These are phyloP conservation scores for Apiotrichum domesticum DNA, from an alignment of 1,284 basidiomycete genomes.

Conservation along the genomic window DNA sequence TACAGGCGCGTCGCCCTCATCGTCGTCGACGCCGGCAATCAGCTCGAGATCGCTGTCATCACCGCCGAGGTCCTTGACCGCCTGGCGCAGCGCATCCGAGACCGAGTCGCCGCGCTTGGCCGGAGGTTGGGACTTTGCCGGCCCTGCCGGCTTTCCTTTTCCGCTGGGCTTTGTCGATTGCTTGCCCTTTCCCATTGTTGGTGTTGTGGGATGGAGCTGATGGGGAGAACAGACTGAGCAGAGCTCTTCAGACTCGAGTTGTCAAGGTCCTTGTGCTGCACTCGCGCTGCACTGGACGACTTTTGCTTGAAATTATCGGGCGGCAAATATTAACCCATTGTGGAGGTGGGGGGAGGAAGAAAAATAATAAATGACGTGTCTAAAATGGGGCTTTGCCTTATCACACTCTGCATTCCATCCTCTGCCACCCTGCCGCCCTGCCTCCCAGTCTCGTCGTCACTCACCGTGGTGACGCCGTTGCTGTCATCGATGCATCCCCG, in stretches of 20 bases:
- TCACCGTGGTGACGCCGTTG: too few relatives aligned
- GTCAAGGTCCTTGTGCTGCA: too few relatives aligned
- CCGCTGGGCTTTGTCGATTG: not conserved
- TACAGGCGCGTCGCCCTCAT: conserved; percentile 36
- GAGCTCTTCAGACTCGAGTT: too few relatives aligned
- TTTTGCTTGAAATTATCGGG: too few relatives aligned
- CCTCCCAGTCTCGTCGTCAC: too few relatives aligned
- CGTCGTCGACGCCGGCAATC: conserved; percentile 49
- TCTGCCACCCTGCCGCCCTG: too few relatives aligned
- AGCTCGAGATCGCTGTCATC: conserved; percentile 53
- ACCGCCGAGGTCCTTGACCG: conserved; percentile 53
- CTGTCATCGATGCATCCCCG: too few relatives aligned
- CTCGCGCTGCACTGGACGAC: too few relatives aligned
- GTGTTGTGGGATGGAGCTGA: conserved; percentile 1
- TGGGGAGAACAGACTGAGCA: not conserved
- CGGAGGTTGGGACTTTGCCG: not conserved
- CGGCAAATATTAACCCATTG: not conserved
- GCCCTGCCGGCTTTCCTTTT: not conserved
- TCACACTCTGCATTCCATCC: too few relatives aligned
- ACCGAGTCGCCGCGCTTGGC: conserved; percentile 1
- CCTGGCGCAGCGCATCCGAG: conserved; percentile 40
- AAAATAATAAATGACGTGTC: too few relatives aligned
- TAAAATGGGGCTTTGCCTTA: too few relatives aligned
- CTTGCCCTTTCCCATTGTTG: conserved; percentile 12
- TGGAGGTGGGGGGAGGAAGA: too few relatives aligned